Evolutionary conservation across 768 basidiomycete genomes (phyloP).

Genomic region (Suillus spraguei): DNA sequence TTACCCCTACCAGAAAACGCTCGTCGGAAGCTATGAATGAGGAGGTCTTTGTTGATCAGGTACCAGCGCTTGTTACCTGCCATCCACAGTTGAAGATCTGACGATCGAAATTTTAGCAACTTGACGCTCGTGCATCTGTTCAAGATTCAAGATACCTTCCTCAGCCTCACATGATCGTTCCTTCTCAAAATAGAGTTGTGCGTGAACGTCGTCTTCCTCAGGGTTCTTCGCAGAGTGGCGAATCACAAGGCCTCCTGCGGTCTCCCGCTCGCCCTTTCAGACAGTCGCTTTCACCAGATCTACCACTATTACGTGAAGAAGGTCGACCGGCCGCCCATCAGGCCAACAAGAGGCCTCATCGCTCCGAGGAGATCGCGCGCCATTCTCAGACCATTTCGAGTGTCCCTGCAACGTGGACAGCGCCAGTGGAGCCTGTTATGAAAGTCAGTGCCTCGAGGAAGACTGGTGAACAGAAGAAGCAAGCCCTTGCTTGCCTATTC

Average conservation of each 20-base stretch:
- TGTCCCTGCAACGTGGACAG: constrained; percentile 32
- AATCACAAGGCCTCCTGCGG: constrained; percentile 17
- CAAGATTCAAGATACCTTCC: constrained; percentile 28
- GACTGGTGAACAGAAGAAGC: constrained; percentile 44
- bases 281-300: constrained; percentile 21
- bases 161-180: constrained; percentile 26
- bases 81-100: constrained; percentile 24
- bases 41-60: constrained; percentile 32
- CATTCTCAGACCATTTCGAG: constrained; percentile 29
- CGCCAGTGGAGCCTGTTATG: constrained; percentile 35
- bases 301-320: constrained; percentile 28
- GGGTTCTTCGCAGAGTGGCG: constrained; percentile 13
- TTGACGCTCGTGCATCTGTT: constrained; percentile 25
- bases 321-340: constrained; percentile 21
- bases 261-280: constrained; percentile 5
- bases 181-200: constrained; percentile 24
- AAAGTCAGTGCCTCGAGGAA: constrained; percentile 33
- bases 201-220: constrained; percentile 21
- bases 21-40: constrained; percentile 34
- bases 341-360: constrained; percentile 32
- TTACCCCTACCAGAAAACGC: constrained; percentile 34
- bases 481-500: constrained; percentile 49
- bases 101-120: constrained; percentile 31
- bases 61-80: constrained; percentile 31
- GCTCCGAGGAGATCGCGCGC: constrained; percentile 31